Conservation (phyloP, 345 rosid genomes). For the Syzygium aqueum region DNA sequence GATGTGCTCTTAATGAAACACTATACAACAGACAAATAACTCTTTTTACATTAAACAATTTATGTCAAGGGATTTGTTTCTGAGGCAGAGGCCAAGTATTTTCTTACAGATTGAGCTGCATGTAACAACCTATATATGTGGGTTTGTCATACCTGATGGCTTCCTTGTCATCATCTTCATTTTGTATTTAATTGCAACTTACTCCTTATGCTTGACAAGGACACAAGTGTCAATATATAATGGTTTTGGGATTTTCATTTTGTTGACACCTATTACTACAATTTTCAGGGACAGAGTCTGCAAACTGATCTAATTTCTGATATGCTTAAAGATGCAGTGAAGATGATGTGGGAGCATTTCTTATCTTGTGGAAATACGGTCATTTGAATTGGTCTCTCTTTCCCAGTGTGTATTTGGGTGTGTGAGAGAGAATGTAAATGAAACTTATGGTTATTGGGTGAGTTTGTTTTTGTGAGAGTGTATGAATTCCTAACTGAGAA, state of each 20-base stretch:
- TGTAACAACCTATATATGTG: background rate
- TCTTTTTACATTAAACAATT: background rate
- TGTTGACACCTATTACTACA: background rate
- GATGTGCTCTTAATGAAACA: background rate
- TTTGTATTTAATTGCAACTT: background rate
- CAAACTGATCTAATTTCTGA: conserved; percentile 2
- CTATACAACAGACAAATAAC: background rate
- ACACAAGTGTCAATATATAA: background rate
- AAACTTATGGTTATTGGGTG: background rate
- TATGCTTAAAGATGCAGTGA: conserved; percentile 26
- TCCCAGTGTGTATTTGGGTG: background rate
- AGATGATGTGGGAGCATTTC: conserved; percentile 36
- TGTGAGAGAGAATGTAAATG: background rate
- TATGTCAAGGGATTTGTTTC: background rate
- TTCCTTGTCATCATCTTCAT: background rate
- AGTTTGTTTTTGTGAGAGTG: background rate
- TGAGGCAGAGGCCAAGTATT: background rate
- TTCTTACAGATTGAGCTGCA: background rate
- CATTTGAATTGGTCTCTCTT: background rate
- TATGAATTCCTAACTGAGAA: background rate
- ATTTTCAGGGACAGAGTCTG: conserved; percentile 20
- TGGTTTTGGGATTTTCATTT: background rate
- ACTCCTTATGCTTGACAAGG: background rate
- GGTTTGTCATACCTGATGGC: background rate
- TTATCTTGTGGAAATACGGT: background rate